Base-by-base conservation (phyloP, 805 yeast genomes). In the Nakazawaea populi region DNA sequence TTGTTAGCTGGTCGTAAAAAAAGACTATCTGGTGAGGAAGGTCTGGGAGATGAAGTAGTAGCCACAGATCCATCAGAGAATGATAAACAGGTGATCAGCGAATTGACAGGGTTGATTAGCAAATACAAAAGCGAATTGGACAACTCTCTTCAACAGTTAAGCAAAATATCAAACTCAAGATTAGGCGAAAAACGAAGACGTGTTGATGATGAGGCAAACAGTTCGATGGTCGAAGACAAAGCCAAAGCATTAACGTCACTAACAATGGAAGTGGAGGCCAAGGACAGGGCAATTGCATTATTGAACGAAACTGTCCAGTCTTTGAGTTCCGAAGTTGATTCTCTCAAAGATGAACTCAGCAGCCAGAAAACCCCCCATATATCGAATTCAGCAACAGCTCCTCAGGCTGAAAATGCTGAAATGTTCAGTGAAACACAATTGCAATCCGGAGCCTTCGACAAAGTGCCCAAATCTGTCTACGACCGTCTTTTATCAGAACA, bases 381-480 rank as follows among this genome's bases (percentile, higher is more conserved):
- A 18, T 18, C 24, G 3, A 18, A 18, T 18, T 18, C 24, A 18
- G 24, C 24, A 18, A 3, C 24, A 18, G 24, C 24, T 11, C 11
- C 28, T 10, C 18, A 27, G 4, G 31, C n/a, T n/a, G 44, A 42
- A 18, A 42, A 42, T 14, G 44, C 28, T 9, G 18, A 42, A 28
- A 9, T 42, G 6, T 8, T 42, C 6, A n/a, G 8, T 44, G 14
- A 27, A 44, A 34, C 35, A 48, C 4, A 42, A 55, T 4, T 50
- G 42, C 1, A 50, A 53, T 6, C 56, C 24, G 24, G 24, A 18
- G 24, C 24, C 24, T 18, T 55, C 1, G 72, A 70, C 10, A 55
- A 67, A 2, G 68, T 87, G 0, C 95, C 94, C 0, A 72, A 68
- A 55, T 69, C 87, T 0, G 77, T 85, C 0, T 82, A 85, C 55